Percentiles rank a stretch among this genome's conserved stretches.
These are phyloP conservation scores for Starmera amethionina DNA, from an alignment of 805 yeast genomes.

Conservation along the genomic window DNA sequence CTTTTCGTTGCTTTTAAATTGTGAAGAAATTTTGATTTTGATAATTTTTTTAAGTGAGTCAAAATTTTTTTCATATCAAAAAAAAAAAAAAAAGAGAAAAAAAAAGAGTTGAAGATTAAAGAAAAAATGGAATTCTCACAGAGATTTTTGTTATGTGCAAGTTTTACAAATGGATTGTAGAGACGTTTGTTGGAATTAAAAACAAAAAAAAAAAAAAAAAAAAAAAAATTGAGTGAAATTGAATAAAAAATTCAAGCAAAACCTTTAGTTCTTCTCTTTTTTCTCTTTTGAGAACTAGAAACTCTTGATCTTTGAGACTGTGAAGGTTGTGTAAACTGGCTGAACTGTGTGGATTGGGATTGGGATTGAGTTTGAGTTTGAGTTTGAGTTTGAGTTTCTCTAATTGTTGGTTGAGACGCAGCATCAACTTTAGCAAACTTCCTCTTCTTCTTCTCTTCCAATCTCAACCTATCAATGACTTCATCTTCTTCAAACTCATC, in stretches of 20 bases:
- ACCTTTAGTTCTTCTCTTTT: conserved; percentile 13
- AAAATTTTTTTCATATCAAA: no score
- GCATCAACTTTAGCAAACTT: no score
- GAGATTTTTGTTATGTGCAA: no score
- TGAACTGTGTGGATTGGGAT: neutral
- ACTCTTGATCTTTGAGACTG: conserved; percentile 1
- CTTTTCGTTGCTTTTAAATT: no score
- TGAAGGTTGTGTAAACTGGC: neutral
- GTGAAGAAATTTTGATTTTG: neutral
- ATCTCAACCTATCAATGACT: no score
- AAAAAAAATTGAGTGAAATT: no score
- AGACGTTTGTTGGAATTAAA: no score
- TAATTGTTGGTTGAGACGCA: neutral
- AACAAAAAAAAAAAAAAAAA: neutral
- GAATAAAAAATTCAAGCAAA: conserved; percentile 9
- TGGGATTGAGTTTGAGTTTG: conserved; percentile 8
- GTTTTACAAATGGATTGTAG: no score
- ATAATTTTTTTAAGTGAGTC: neutral
- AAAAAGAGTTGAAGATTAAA: no score
- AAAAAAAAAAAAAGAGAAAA: no score
- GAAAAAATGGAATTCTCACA: no score
- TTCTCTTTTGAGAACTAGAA: neutral
- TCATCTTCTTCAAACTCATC: conserved; percentile 2
- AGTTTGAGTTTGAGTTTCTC: neutral
- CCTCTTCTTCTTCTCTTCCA: no score